These are phyloP conservation scores for Phylloporus sp. DNA, from an alignment of 768 basidiomycete species.

Conservation along the genomic window DNA sequence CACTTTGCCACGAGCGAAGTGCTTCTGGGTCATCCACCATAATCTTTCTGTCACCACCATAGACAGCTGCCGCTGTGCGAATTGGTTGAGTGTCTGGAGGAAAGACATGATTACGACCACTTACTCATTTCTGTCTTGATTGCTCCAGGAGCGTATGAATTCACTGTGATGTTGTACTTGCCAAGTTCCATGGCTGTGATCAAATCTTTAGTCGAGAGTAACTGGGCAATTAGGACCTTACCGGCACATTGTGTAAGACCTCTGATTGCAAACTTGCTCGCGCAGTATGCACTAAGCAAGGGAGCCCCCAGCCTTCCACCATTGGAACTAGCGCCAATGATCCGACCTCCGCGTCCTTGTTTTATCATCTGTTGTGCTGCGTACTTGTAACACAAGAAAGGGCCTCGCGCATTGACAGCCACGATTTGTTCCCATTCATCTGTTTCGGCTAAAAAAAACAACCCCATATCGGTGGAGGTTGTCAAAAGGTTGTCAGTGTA, in stretches of 20 bases:
- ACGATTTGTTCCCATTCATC: constrained; percentile 40
- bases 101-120: neutral
- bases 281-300: constrained; percentile 2
- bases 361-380: constrained; percentile 38
- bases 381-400: constrained; percentile 39
- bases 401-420: constrained; percentile 34
- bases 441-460: constrained; percentile 27
- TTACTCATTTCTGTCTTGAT: constrained; percentile 30
- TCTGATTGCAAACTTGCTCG: constrained; percentile 35
- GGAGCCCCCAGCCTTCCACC: constrained; percentile 27
- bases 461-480: neutral
- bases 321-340: constrained; percentile 31
- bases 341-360: constrained; percentile 37
- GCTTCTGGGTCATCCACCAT: neutral
- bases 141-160: constrained; percentile 36
- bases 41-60: neutral
- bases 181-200: constrained; percentile 26
- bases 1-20: neutral
- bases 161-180: constrained; percentile 33
- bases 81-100: neutral
- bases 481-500: too few relatives aligned
- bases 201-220: neutral
- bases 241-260: constrained; percentile 38
- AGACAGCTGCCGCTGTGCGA: neutral
- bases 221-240: constrained; percentile 6